Evolutionary conservation across 768 basidiomycete genomes (phyloP), one percentile per base, ranked within the genome.

Genomic region (Leccinum subtestaceum): DNA sequence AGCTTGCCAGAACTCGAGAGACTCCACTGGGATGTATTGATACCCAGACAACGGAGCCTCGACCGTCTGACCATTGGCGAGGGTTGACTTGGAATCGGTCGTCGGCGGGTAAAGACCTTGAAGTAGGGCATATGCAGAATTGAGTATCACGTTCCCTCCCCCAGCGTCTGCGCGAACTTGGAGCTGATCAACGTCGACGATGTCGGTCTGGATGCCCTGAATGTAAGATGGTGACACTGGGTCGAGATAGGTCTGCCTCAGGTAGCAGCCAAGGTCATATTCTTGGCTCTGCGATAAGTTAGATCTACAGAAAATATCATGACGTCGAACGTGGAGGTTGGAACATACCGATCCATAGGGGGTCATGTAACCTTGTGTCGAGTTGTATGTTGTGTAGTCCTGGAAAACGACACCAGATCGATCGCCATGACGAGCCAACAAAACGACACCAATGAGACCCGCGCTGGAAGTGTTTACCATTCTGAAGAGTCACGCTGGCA

Each of bases 21-120:
- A 72, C 38, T 70, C 63, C 13, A 72, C 71, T 45, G 91, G 89
- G 48, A 95, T 79, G 66, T 94, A 95, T 74, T 93, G 91, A 70
- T 93, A 94, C 1, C 90, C 90, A 19, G 85, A 84, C n/a, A 94
- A 79, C 21, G 93, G 91, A 0, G 87, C 83, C 13, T 82, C 75
- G 58, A 93, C 77, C n/a, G 70, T 80, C 25, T 85, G 81, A 57
- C 86, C 89, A 63, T 92, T 86, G 3, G 89, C 92, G 19, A 95
- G 84, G 11, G 78, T 80, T 58, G 86, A 86, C 63, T 79, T 83
- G 70, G 87, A 86, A 55, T 81, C 76, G 7, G 76, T 69, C 60
- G 81, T 88, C 5, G 91, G 89, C 12, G 92, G 92, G 79, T 88
- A 92, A 52, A 94, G 79, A 36, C 92, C 91, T 69, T 94, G 93